Base-by-base conservation (phyloP, 1,284 basidiomycete genomes). In the Leccinum solheimii region DNA sequence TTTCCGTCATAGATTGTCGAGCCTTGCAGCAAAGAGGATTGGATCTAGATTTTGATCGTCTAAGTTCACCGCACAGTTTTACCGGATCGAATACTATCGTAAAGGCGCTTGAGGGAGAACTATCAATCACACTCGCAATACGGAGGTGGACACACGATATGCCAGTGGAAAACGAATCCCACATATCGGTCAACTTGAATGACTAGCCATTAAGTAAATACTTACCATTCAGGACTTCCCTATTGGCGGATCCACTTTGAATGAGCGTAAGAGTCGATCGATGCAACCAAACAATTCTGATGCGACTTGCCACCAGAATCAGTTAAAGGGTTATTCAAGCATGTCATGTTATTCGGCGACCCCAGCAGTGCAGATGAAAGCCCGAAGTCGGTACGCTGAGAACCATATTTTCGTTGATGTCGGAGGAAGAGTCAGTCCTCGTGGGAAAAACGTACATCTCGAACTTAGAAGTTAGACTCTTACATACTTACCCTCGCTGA, bases 21-120 rank as follows among this genome's bases (percentile, higher is more conserved):
- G 10, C 8, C 16, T 55, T 51, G 14, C 23, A 50, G 16, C 5
- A 51, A 51, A 8, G n/a, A 19, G 11, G 3, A 32, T 30, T 8
- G 11, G 51, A 21, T 19, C 19, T 10, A 32, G 30, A 53, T 53
- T 19, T 32, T 6, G 5, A n/a, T 5, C n/a, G 62, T 64, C 21
- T 53, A 14, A 65, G 21, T 0, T 52, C 10, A n/a, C 55, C 38
- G 10, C 8, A 16, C 23, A 63, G 54, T 11, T 54, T 51, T 34
- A 32, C n/a, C 8, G 56, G 23, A 14, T 50, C 9, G 34, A 58
- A 36, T 27, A 49, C 27, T 30, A 30, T 63, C n/a, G n/a, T 21
- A 14, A 9, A 40, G 8, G 11, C 21, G 23, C 23, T 59, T 48
- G 3, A 63, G 19, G 23, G 62, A 58, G 38, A 55, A 57, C 62